These are phyloP conservation scores for Wallacemonas collosoma DNA, from an alignment of 208 protist species.

Conservation along the genomic window DNA sequence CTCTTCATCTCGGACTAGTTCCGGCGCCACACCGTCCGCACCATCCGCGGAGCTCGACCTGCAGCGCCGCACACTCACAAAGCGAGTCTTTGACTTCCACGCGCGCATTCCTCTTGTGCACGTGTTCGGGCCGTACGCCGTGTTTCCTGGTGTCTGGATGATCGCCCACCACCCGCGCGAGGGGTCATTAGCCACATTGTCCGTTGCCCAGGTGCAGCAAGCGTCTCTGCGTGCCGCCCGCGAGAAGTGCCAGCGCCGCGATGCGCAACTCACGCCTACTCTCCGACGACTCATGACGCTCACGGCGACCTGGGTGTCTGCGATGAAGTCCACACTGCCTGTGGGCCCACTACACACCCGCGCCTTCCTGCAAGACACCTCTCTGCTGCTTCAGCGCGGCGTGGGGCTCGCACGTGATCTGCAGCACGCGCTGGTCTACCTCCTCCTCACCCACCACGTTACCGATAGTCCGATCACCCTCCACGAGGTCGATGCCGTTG, in stretches of 20 bases:
- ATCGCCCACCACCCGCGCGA: not conserved
- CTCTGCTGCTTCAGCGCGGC: constrained; percentile 70
- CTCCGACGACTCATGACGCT: constrained; percentile 38
- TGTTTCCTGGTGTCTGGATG: constrained; percentile 38
- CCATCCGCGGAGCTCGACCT: constrained; percentile 13
- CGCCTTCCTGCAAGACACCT: constrained; percentile 36
- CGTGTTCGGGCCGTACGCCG: not conserved
- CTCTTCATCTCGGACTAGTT: not conserved
- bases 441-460: constrained; percentile 78
- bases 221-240: constrained; percentile 24
- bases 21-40: not conserved
- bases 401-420: constrained; percentile 65
- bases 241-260: constrained; percentile 28
- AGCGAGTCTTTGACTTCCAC: constrained; percentile 23
- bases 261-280: constrained; percentile 9
- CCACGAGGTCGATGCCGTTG: constrained; percentile 62
- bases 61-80: constrained; percentile 6
- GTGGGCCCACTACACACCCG: constrained; percentile 34
- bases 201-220: constrained; percentile 3
- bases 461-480: constrained; percentile 41
- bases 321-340: constrained; percentile 50
- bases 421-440: constrained; percentile 49
- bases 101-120: constrained; percentile 6
- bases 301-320: constrained; percentile 38
- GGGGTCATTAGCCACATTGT: not conserved